Evolutionary conservation across 352 stramenopile genomes (phyloP), one percentile per base, ranked within the genome.

Genomic region (Pelagophyceae sp.): DNA sequence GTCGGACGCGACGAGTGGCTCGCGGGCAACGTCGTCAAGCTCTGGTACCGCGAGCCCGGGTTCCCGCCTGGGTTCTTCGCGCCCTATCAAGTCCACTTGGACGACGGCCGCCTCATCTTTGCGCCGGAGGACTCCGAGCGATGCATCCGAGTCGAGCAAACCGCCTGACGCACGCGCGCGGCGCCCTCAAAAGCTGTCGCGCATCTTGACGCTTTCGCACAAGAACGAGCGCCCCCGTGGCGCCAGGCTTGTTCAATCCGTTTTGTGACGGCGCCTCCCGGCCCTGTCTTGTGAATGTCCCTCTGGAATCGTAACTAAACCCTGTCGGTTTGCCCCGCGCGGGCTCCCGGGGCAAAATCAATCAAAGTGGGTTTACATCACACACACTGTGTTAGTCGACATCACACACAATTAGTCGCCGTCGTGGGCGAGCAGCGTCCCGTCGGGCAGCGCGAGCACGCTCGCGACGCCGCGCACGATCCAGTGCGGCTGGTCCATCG

Each of bases 81-180:
- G 29, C 86, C 86, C 0, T 91, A 91, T 78, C 87, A 91, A 77
- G 85, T 91, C 76, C 76, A 83, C 72, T 74, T 90, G 33, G 84
- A 88, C 54, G 84, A 90, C 82, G 86, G 86, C 25, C 40, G 85
- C 35, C 79, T 86, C 76, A 90, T 91, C 77, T 91, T 89, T 83
- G 86, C 85, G 61, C 61, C 61, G n/a, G 61, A 71, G 15, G 61
- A 71, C 61, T 40, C 29, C 15, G 61, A 71, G 3, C 61, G 61
- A 3, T 71, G 61, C 61, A 37, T 71, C 33, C 29, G 61, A 27
- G 61, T 23, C 11, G 45, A 54, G 45, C 45, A 54, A 54, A 11
- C 11, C 11, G 23, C 45, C 11, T 54, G 45, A 54, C 45, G 11
- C 45, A n/a, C n/a, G n/a, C n/a, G n/a, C n/a, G n/a, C n/a, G n/a